These are phyloP conservation scores for Lindgomyces ingoldianus DNA, from an alignment of 495 filamentous ascomycete species.

Conservation along the genomic window DNA sequence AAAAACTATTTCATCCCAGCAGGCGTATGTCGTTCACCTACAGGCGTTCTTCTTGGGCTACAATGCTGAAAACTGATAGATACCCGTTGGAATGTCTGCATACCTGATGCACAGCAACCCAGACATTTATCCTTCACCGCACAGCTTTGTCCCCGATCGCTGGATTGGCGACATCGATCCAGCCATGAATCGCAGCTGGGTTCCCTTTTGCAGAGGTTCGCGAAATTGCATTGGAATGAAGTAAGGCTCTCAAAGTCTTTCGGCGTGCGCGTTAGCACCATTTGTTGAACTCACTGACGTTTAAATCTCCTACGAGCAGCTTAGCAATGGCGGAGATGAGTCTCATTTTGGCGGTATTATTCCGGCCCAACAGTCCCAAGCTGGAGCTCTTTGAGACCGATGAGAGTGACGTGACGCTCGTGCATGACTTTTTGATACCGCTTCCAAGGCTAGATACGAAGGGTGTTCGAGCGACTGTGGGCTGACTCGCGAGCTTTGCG, in stretches of 20 bases:
- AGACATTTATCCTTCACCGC: conserved; percentile 15
- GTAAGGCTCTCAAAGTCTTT: background rate
- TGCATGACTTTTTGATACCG: conserved; percentile 48
- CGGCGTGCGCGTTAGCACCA: background rate
- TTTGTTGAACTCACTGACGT: background rate
- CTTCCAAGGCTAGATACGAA: conserved; percentile 43
- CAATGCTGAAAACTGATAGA: background rate
- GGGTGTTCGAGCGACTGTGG: conserved; percentile 37
- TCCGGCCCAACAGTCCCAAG: conserved; percentile 36
- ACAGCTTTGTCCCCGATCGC: conserved; percentile 31
- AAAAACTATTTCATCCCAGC: conserved; percentile 8
- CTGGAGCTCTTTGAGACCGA: conserved; percentile 47
- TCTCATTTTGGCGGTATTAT: conserved; percentile 42
- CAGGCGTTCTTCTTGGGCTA: background rate
- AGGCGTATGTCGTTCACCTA: conserved; percentile 3
- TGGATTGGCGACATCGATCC: conserved; percentile 22
- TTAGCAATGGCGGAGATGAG: conserved; percentile 46
- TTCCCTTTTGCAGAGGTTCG: conserved; percentile 52
- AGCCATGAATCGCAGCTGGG: conserved; percentile 42
- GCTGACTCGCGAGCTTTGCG: too few relatives aligned
- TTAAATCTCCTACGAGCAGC: background rate
- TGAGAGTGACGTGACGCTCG: conserved; percentile 43
- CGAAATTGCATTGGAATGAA: conserved; percentile 50
- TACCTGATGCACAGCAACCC: conserved; percentile 24
- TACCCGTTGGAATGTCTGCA: conserved; percentile 30